These are phyloP conservation scores for Stylosanthes scabra DNA, from an alignment of 331 rosid genomes.

Conservation along the genomic window DNA sequence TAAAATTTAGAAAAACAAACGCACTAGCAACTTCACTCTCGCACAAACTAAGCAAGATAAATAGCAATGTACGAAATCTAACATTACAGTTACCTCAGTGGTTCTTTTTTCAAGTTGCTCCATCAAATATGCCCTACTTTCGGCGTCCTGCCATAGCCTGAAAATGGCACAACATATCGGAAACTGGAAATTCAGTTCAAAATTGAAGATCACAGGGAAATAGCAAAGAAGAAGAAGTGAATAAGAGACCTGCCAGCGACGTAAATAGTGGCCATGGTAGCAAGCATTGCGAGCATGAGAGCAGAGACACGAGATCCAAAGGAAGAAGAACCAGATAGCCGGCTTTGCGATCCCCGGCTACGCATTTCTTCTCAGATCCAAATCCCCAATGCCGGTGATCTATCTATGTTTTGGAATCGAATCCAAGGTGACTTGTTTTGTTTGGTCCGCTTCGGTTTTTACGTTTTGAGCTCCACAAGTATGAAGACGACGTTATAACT, in stretches of 20 bases:
- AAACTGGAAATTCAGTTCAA: slow-evolving; percentile 4
- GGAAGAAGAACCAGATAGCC: slow-evolving; percentile 55
- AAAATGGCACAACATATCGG: slow-evolving; percentile 22
- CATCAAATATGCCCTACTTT: slow-evolving; percentile 57
- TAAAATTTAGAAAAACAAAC: slow-evolving; percentile 34
- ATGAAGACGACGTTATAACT: slow-evolving; percentile 49
- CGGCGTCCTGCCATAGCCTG: slow-evolving; percentile 76
- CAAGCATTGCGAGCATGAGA: slow-evolving; percentile 58
- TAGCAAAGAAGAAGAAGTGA: slow-evolving; percentile 1
- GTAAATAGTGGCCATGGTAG: slow-evolving; percentile 72
- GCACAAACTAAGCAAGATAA: background rate
- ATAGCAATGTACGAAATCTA: slow-evolving; percentile 16
- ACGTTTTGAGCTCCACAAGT: slow-evolving; percentile 29
- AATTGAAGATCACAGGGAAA: background rate
- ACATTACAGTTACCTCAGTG: slow-evolving; percentile 53
- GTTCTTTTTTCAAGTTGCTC: slow-evolving; percentile 52
- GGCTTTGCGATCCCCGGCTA: slow-evolving; percentile 61
- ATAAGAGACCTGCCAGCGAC: slow-evolving; percentile 67
- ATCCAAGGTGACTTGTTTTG: background rate
- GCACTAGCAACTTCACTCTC: slow-evolving; percentile 18
- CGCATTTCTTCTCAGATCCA: slow-evolving; percentile 65
- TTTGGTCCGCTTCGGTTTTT: background rate
- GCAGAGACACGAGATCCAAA: slow-evolving; percentile 57
- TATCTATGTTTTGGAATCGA: too few species aligned
- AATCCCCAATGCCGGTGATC: too few species aligned